These are phyloP conservation scores for Neonectria neomacrospora DNA, from an alignment of 2,329 filamentous ascomycete species.

Conservation along the genomic window DNA sequence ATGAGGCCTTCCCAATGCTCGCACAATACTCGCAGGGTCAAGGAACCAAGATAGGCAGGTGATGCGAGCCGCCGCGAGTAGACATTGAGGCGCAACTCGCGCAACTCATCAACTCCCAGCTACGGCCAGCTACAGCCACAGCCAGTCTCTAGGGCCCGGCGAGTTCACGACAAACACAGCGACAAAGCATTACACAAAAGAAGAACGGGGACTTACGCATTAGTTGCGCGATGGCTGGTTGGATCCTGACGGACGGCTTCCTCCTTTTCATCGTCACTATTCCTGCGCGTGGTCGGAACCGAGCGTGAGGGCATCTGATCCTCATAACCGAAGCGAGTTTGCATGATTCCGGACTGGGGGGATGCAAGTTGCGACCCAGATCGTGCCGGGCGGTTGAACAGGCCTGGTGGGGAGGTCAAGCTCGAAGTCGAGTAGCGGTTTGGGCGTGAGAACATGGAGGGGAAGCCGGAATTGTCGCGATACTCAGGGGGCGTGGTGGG, in stretches of 20 bases:
- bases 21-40: neutral
- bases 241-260: conserved; percentile 75
- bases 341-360: conserved; percentile 73
- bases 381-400: conserved; percentile 77
- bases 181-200: conserved; percentile 23
- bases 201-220: conserved; percentile 73
- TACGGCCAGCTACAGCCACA: conserved; percentile 2
- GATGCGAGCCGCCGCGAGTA: neutral
- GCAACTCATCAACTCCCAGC: neutral
- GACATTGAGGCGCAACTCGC: neutral
- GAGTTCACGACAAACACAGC: conserved; percentile 1
- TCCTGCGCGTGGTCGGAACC: conserved; percentile 85
- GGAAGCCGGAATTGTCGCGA: conserved; percentile 82
- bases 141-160: neutral
- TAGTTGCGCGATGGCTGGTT: conserved; percentile 78
- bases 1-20: neutral
- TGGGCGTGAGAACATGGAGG: conserved; percentile 82
- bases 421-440: conserved; percentile 92
- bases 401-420: conserved; percentile 81
- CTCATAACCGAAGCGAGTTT: conserved; percentile 65
- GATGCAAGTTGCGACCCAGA: conserved; percentile 85
- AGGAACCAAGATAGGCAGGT: neutral
- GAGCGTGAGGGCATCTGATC: conserved; percentile 79
- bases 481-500: conserved; percentile 97
- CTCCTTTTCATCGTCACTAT: conserved; percentile 91